Conservation (phyloP, 2,329 filamentous ascomycete species). For the Huntiella abstrusa region DNA sequence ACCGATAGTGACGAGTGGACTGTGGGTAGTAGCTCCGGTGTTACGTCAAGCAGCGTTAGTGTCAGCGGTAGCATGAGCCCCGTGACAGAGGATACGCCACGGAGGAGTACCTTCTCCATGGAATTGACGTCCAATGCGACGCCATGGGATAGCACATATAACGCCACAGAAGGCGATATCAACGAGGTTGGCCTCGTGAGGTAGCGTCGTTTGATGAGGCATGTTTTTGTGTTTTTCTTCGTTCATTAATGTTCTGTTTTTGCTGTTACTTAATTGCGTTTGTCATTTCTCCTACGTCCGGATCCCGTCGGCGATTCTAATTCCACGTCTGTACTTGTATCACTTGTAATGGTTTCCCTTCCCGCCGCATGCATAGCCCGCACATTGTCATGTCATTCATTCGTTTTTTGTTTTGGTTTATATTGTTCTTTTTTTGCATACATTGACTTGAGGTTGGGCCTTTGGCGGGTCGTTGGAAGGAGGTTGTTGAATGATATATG, state of each 20-base stretch:
- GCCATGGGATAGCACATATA: conserved; percentile 21
- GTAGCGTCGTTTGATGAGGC: conserved; percentile 14
- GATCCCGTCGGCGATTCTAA: background rate
- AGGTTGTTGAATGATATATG: too few relatives aligned
- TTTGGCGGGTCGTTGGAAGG: too few relatives aligned
- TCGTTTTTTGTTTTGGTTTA: too few relatives aligned
- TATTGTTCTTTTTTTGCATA: too few relatives aligned
- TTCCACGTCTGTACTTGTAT: conserved; percentile 1
- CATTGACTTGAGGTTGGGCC: too few relatives aligned
- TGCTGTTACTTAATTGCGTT: background rate
- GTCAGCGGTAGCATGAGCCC: conserved; percentile 32
- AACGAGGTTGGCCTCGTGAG: conserved; percentile 27
- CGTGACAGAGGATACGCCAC: conserved; percentile 24
- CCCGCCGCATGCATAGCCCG: too few relatives aligned
- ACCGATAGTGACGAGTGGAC: conserved; percentile 76
- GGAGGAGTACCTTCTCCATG: conserved; percentile 13
- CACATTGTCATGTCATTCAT: too few relatives aligned
- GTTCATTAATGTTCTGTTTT: conserved; percentile 9
- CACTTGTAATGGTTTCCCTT: too few relatives aligned
- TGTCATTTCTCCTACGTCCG: background rate
- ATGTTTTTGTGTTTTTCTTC: conserved; percentile 10
- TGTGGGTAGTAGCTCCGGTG: conserved; percentile 60
- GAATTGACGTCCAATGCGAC: conserved; percentile 21
- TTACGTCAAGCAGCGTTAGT: conserved; percentile 20
- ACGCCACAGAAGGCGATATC: conserved; percentile 25